A percentile compares a stretch with the other conserved stretches of the same genome.
phyloP scores from a whole-genome alignment of 495 filamentous ascomycete species.

The Lindgomyces ingoldianus region DNA sequence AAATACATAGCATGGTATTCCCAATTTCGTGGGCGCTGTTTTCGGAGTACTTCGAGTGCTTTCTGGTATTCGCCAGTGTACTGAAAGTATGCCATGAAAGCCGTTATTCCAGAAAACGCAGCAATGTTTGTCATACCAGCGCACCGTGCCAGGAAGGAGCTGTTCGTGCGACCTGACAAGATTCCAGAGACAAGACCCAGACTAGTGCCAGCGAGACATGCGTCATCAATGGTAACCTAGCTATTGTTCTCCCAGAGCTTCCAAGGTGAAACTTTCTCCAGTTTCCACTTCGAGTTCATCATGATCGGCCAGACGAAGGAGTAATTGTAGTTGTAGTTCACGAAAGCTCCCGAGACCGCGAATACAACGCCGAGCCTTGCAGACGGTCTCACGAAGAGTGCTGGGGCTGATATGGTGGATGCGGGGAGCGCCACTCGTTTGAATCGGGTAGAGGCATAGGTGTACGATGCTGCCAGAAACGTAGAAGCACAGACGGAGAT shows the following conservation, averaged over 20 bases:
- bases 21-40: not conserved
- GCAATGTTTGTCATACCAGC: constrained; percentile 12
- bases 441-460: not conserved
- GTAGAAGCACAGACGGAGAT: constrained; percentile 10
- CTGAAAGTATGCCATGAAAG: constrained; percentile 3
- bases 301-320: not conserved
- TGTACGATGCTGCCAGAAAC: not conserved
- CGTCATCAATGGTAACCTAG: constrained; percentile 14
- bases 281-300: not conserved
- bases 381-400: not conserved
- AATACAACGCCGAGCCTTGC: not conserved
- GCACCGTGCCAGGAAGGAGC: not conserved
- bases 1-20: constrained; percentile 17
- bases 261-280: not conserved
- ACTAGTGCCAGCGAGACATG: constrained; percentile 5
- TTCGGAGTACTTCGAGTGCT: not conserved
- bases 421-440: not conserved
- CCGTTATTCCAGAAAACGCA: not conserved
- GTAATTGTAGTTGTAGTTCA: constrained; percentile 11
- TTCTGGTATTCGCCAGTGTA: constrained; percentile 20
- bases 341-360: not conserved
- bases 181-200: constrained; percentile 8
- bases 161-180: not conserved
- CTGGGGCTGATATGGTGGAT: not conserved
- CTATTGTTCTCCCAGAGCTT: constrained; percentile 17